These are phyloP conservation scores for Mycogone perniciosa DNA, from an alignment of 2,329 filamentous ascomycete species.

Conservation along the genomic window DNA sequence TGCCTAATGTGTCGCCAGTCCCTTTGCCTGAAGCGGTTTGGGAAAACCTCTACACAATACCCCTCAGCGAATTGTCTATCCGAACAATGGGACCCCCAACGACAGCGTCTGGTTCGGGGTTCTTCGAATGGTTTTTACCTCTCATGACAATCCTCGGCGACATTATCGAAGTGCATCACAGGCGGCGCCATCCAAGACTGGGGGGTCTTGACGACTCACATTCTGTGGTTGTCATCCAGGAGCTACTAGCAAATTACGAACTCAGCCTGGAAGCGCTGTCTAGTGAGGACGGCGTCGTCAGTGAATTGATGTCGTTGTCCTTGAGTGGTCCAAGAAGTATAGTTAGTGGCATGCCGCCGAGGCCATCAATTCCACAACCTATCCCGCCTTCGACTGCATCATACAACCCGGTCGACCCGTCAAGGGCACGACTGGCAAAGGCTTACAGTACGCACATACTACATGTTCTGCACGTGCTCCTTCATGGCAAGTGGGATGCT, in stretches of 20 bases:
- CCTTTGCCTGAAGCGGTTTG: slow-evolving; percentile 36
- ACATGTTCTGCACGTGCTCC: slow-evolving; percentile 41
- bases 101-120: slow-evolving; percentile 34
- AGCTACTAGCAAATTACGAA: slow-evolving; percentile 33
- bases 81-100: slow-evolving; percentile 33
- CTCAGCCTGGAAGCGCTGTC: slow-evolving; percentile 30
- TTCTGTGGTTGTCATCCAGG: slow-evolving; percentile 29
- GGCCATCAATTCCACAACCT: slow-evolving; percentile 13
- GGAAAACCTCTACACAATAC: slow-evolving; percentile 32
- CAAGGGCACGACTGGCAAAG: slow-evolving; percentile 34
- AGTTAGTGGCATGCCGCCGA: slow-evolving; percentile 1
- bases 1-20: slow-evolving; percentile 15
- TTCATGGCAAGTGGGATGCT: slow-evolving; percentile 45
- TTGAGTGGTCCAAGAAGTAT: slow-evolving; percentile 5
- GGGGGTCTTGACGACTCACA: slow-evolving; percentile 29
- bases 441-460: slow-evolving; percentile 43
- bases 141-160: slow-evolving; percentile 44
- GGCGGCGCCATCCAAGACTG: slow-evolving; percentile 36
- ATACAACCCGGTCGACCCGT: slow-evolving; percentile 20
- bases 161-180: slow-evolving; percentile 41
- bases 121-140: slow-evolving; percentile 46
- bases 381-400: slow-evolving; percentile 7
- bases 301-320: slow-evolving; percentile 3
- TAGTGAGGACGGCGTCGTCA: slow-evolving; percentile 16
- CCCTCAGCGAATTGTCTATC: slow-evolving; percentile 25